Conservation (phyloP, 192 early-diverging fungal genomes). For the Rhizophagus clarus region DNA sequence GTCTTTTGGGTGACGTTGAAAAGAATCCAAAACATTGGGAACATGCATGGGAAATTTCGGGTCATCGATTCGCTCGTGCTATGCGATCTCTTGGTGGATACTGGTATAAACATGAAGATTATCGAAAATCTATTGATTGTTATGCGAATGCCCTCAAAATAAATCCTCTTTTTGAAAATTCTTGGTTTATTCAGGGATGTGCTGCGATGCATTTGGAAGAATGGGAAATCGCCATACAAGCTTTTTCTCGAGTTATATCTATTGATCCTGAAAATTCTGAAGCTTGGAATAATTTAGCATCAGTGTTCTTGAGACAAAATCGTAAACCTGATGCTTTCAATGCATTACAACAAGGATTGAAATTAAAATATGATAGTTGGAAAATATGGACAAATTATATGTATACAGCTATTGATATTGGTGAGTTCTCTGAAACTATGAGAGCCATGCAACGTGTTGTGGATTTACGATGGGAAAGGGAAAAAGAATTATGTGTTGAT, state of each 20-base stretch:
- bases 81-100: slow-evolving; percentile 92
- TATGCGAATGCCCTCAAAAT: slow-evolving; percentile 84
- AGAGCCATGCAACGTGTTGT: slow-evolving; percentile 82
- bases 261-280: slow-evolving; percentile 86
- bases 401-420: slow-evolving; percentile 74
- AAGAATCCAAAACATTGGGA: slow-evolving; percentile 75
- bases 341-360: slow-evolving; percentile 80
- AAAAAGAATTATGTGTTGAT: slow-evolving; percentile 75
- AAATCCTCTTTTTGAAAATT: slow-evolving; percentile 93
- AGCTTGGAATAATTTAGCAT: slow-evolving; percentile 96
- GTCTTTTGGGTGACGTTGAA: slow-evolving; percentile 87
- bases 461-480: slow-evolving; percentile 73
- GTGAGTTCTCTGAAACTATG: slow-evolving; percentile 81
- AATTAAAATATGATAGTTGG: slow-evolving; percentile 78
- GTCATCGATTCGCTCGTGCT: slow-evolving; percentile 81
- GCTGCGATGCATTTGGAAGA: slow-evolving; percentile 81
- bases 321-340: slow-evolving; percentile 79
- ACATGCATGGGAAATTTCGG: slow-evolving; percentile 89
- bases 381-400: slow-evolving; percentile 95
- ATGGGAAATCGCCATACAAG: slow-evolving; percentile 71
- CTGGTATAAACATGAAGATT: slow-evolving; percentile 72
- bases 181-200: slow-evolving; percentile 97
- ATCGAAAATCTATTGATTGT: slow-evolving; percentile 62
- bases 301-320: slow-evolving; percentile 72
- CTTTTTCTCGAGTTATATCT: slow-evolving; percentile 75